Evolutionary conservation across 371 early-diverging fungal genomes (phyloP), one percentile per base, ranked within the genome.

Genomic region (Blyttiomyces sp.): DNA sequence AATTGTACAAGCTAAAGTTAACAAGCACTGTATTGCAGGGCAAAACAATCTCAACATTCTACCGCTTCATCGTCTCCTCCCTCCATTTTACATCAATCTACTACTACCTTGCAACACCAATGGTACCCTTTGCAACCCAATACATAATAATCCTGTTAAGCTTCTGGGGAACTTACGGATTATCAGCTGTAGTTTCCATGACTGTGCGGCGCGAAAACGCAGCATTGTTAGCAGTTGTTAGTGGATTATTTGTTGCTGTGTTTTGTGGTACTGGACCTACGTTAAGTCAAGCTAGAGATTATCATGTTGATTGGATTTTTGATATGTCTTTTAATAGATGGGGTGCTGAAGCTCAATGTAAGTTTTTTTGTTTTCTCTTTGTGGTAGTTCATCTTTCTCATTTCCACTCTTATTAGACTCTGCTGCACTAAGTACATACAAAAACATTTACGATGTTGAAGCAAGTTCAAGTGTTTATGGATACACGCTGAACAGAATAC

Each of bases 91-190:
- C 64, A 11, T n/a, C 56, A 28, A 60, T 74, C 48, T 72, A 52
- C 58, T 49, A 59, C 34, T 62, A 64, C 36, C 45, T 79, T 27
- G 74, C 79, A 17, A 62, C 54, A 17, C 79, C 79, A 23, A 35
- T 54, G 17, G 44, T 64, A 4, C 3, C 56, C 11, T 72, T 70
- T 31, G 24, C 43, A 7, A 43, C 35, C 9, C 53, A 58, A 46
- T 76, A 55, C 59, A 17, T 46, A n/a, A 64, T 73, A 39, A 64
- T 77, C 50, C 27, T 72, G 19, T 43, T 73, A 17, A 48, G 55
- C 52, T 76, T 69, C 53, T 79, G 39, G 43, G 69, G 76, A 31
- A 73, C 73, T 3, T 77, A 77, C 57, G 78, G 78, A 4, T 16
- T 77, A 5, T 45, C 66, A 11, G 52, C 64, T 9, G 50, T 75